Conservation (phyloP, 2,329 filamentous ascomycete genomes). For the Fusarium floridanum region DNA sequence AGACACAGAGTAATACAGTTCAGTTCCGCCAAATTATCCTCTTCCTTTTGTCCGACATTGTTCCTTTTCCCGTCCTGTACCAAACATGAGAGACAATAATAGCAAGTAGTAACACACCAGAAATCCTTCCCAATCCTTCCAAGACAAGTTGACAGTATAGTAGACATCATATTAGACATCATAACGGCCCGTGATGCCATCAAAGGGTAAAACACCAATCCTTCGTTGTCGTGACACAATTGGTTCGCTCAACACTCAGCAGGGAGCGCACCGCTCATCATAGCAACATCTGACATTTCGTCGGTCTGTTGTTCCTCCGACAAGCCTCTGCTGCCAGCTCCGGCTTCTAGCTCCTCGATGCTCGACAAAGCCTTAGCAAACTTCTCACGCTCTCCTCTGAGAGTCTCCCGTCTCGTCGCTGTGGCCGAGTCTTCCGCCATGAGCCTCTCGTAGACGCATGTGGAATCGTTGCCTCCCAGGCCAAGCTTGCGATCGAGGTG, state of each 20-base stretch:
- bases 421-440: slow-evolving; percentile 64
- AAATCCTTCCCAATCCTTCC: background rate
- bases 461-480: slow-evolving; percentile 49
- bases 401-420: slow-evolving; percentile 55
- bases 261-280: slow-evolving; percentile 42
- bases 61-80: slow-evolving; percentile 24
- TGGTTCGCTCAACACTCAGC: slow-evolving; percentile 30
- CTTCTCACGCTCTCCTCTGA: slow-evolving; percentile 61
- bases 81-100: slow-evolving; percentile 2
- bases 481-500: slow-evolving; percentile 61
- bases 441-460: slow-evolving; percentile 54
- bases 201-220: background rate
- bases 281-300: slow-evolving; percentile 16
- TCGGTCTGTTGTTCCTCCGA: slow-evolving; percentile 35
- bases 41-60: background rate
- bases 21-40: background rate
- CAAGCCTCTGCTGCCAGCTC: slow-evolving; percentile 40
- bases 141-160: background rate
- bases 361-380: slow-evolving; percentile 61
- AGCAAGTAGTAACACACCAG: slow-evolving; percentile 9
- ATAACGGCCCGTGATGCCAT: background rate
- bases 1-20: background rate
- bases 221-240: background rate
- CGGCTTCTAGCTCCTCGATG: slow-evolving; percentile 59
- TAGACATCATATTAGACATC: slow-evolving; percentile 5